These are phyloP conservation scores for Suillus spraguei DNA, from an alignment of 768 basidiomycete genomes.

Conservation along the genomic window DNA sequence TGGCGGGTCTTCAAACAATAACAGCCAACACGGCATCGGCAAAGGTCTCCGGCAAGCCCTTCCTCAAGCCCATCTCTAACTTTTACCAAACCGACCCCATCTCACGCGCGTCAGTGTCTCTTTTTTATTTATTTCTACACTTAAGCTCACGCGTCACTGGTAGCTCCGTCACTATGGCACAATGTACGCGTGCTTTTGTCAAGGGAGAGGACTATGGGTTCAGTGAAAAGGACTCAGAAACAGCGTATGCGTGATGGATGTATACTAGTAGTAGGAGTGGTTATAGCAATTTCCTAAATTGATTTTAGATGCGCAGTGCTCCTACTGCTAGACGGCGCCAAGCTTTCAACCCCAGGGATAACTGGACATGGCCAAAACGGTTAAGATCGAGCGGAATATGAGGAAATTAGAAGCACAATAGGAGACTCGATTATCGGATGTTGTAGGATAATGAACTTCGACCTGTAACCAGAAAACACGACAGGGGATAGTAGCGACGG, in stretches of 20 bases:
- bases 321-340: not conserved
- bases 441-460: no score
- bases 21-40: conserved; percentile 51
- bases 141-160: conserved; percentile 1
- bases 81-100: conserved; percentile 98
- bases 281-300: conserved; percentile 2
- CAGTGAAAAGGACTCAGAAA: conserved; percentile 45
- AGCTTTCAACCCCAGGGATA: no score
- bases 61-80: conserved; percentile 84
- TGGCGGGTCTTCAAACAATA: conserved; percentile 67
- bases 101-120: conserved; percentile 78
- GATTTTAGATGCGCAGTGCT: not conserved
- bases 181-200: conserved; percentile 86
- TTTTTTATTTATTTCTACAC: conserved; percentile 4
- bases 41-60: conserved; percentile 58
- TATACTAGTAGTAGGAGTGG: conserved; percentile 11
- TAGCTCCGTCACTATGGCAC: conserved; percentile 95
- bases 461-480: no score
- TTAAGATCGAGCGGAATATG: no score
- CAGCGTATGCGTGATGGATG: conserved; percentile 44
- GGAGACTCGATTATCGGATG: no score
- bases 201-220: conserved; percentile 69
- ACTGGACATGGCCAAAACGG: no score
- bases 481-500: no score
- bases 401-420: no score